Conservation (phyloP, 805 yeast species). For the Yamadazyma ubonensis region DNA sequence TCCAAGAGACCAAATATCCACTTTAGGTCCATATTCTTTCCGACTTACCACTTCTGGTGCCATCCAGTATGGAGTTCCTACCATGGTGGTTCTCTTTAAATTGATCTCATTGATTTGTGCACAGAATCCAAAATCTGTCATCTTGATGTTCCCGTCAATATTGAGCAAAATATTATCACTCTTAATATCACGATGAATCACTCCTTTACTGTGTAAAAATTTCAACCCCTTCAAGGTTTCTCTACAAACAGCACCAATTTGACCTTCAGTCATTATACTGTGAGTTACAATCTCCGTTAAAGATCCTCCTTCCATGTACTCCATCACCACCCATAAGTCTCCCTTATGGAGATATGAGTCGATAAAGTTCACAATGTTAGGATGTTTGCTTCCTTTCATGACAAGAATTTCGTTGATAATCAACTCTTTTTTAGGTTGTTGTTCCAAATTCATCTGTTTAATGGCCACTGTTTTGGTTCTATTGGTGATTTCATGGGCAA, state of each 20-base stretch:
- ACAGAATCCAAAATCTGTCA: slow-evolving; percentile 96
- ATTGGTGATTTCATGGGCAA: slow-evolving; percentile 63
- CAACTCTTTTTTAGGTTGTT: slow-evolving; percentile 93
- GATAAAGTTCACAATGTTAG: slow-evolving; percentile 90
- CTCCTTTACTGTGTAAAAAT: slow-evolving; percentile 87
- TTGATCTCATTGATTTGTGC: slow-evolving; percentile 67
- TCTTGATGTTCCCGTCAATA: slow-evolving; percentile 81
- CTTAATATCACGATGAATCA: slow-evolving; percentile 93
- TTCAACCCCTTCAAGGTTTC: slow-evolving; percentile 85
- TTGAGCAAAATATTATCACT: slow-evolving; percentile 88
- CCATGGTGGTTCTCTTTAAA: slow-evolving; percentile 94
- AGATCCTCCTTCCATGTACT: slow-evolving; percentile 98
- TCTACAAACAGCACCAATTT: slow-evolving; percentile 91
- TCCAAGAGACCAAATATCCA: slow-evolving; percentile 97
- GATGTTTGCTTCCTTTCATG: slow-evolving; percentile 88
- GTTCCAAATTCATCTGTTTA: slow-evolving; percentile 92
- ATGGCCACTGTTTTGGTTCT: slow-evolving; percentile 72
- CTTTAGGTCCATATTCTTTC: slow-evolving; percentile 94
- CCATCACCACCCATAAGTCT: slow-evolving; percentile 97
- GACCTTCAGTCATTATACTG: slow-evolving; percentile 85
- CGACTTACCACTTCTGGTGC: slow-evolving; percentile 97
- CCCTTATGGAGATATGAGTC: slow-evolving; percentile 78
- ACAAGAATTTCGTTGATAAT: slow-evolving; percentile 94
- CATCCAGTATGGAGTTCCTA: slow-evolving; percentile 99
- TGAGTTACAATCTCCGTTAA: slow-evolving; percentile 94